Conservation (phyloP, 1,284 basidiomycete genomes). For the Irpex lacteus region DNA sequence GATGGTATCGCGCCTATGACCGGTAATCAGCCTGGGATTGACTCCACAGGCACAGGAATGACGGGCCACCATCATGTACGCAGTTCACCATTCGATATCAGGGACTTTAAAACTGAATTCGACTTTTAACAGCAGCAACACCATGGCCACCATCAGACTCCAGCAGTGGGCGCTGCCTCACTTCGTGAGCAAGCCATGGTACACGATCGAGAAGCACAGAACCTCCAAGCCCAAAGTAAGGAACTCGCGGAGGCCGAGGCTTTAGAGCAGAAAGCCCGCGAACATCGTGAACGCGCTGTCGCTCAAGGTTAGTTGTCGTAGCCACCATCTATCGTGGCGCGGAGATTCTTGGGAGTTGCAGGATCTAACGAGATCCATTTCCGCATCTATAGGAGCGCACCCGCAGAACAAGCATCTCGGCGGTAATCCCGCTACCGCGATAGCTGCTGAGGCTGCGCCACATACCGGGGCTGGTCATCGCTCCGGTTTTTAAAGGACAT, state of each 20-base stretch:
- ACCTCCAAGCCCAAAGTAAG: conserved; percentile 13
- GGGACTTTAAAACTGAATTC: background rate
- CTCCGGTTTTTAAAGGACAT: background rate
- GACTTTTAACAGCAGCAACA: background rate
- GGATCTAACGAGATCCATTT: background rate
- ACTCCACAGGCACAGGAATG: background rate
- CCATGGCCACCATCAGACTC: background rate
- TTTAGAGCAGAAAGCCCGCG: conserved; percentile 17
- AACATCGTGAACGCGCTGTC: conserved; percentile 18
- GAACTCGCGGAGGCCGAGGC: conserved; percentile 19
- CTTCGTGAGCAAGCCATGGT: conserved; percentile 16
- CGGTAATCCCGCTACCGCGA: background rate
- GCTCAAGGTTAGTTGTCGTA: conserved; percentile 12
- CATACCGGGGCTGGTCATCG: background rate
- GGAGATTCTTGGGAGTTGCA: background rate
- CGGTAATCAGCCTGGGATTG: background rate
- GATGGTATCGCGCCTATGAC: background rate
- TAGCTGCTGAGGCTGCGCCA: background rate
- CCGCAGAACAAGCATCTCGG: conserved; percentile 15
- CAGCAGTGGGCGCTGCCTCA: conserved; percentile 11
- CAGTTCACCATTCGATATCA: background rate
- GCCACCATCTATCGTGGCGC: background rate
- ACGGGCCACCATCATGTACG: background rate
- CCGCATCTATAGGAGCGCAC: conserved; percentile 11
- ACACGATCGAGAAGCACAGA: conserved; percentile 14